Base-by-base conservation (phyloP, 148 eudicot genomes). In the Heliosperma pusillum region DNA sequence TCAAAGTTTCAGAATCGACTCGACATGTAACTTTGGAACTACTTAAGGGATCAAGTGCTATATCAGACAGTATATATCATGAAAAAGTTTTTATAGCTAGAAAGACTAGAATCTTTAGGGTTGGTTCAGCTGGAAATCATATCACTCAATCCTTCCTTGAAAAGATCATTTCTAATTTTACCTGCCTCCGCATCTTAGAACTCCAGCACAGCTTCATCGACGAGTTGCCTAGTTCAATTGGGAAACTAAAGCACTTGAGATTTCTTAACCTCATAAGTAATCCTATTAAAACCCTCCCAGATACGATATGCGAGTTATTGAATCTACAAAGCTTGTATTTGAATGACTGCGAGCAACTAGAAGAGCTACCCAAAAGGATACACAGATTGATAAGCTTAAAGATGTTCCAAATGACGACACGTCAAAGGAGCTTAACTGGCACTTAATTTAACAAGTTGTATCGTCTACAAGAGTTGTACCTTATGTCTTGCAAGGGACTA, bases 221-320 rank as follows among this genome's bases (percentile, higher is more conserved):
- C 69, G 86, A 74, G 73, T 62, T 88, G 72, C 88, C 87, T 11
- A 79, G 52, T 21, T 83, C 85, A 42, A 76, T 88, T 16, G 85
- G 90, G 47, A 71, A 73, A 10, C 33, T 87, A 59, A 83, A 78
- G 70, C 85, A 83, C 20, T 52, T 87, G 59, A 78, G 87, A 45
- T 78, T 68, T 57, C 85, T 87, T 15, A 70, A 79, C 76, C 66
- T 85, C 29, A 60, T 76, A 26, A 15, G 65, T n/a, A 82, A 78
- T 33, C 52, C 65, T 21, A 76, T 87, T 44, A 85, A 80, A 83
- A n/a, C 72, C 33, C 86, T 87, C 60, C 90, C 90, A 0, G 55
- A 66, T 21, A 73, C 90, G n/a, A 11, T 83, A 7, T 83, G 85
- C 80, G 77, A 83, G 73, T 84, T 87, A 20, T 57, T 84, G 40